Conservation (phyloP, 2,329 filamentous ascomycete genomes). For the Tolypocladium nubicola region DNA sequence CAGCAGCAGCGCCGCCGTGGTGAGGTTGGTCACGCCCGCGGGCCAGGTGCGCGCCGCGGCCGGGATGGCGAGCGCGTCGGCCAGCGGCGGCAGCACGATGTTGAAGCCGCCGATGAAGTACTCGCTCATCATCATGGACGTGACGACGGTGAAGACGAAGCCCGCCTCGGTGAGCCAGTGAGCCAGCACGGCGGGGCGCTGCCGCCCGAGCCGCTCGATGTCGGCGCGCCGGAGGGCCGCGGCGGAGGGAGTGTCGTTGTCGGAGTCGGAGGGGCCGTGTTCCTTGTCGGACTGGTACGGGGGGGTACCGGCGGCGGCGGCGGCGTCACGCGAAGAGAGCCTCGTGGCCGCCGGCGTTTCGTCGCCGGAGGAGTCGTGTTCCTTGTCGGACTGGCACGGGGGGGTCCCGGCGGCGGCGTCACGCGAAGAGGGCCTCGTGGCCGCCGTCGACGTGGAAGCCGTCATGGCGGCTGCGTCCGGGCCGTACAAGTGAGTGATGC, state of each 20-base stretch:
- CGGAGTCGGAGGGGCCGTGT: not conserved
- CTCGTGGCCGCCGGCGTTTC: not conserved
- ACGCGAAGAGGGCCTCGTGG: no score
- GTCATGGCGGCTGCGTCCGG: not conserved
- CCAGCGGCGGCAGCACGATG: conserved; percentile 59
- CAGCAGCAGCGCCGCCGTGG: conserved; percentile 47
- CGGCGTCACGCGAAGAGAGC: not conserved
- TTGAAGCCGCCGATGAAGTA: conserved; percentile 71
- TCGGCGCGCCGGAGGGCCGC: conserved; percentile 12
- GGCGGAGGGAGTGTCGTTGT: not conserved
- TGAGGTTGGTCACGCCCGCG: conserved; percentile 49
- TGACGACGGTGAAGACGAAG: conserved; percentile 51
- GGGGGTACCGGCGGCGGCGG: not conserved
- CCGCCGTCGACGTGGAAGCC: not conserved
- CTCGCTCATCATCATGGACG: conserved; percentile 57
- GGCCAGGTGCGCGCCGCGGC: conserved; percentile 52
- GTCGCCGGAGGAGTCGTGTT: no score
- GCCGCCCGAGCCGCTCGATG: conserved; percentile 51
- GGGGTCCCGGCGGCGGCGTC: no score
- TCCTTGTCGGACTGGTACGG: not conserved
- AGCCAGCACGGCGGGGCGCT: conserved; percentile 46
- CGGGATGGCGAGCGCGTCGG: conserved; percentile 52
- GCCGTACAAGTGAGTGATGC: no score
- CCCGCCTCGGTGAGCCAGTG: conserved; percentile 44
- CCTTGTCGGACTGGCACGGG: no score